Percentiles rank a stretch among this genome's conserved stretches.
Evolutionary conservation across 2,329 filamentous ascomycete species (phyloP).

Genomic region (Cladophialophora exuberans): DNA sequence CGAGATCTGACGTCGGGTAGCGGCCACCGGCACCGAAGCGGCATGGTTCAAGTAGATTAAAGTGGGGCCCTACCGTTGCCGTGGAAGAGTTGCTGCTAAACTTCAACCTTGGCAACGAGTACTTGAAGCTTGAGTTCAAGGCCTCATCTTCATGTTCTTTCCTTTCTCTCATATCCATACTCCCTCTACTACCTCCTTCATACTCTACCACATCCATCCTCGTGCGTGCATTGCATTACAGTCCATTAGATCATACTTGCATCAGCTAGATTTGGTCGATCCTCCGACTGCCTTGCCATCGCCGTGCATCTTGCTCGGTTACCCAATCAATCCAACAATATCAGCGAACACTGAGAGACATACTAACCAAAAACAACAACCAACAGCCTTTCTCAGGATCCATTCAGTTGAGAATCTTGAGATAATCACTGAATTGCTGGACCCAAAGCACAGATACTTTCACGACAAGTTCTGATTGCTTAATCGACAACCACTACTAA

Average conservation of each 20-base stretch:
- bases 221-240: slow-evolving; percentile 40
- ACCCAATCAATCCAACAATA: slow-evolving; percentile 39
- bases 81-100: neutral
- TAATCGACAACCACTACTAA: slow-evolving; percentile 41
- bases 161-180: slow-evolving; percentile 32
- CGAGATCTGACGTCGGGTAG: neutral
- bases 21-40: neutral
- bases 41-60: neutral
- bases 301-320: slow-evolving; percentile 38
- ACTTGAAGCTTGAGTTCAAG: slow-evolving; percentile 18
- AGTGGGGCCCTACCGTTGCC: neutral
- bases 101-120: slow-evolving; percentile 7
- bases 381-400: slow-evolving; percentile 39
- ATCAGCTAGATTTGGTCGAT: slow-evolving; percentile 37
- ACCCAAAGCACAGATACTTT: slow-evolving; percentile 35
- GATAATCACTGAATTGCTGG: slow-evolving; percentile 39
- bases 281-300: slow-evolving; percentile 39
- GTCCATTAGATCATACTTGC: slow-evolving; percentile 42
- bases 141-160: slow-evolving; percentile 29
- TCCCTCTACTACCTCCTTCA: slow-evolving; percentile 36
- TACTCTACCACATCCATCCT: slow-evolving; percentile 40
- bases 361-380: slow-evolving; percentile 37
- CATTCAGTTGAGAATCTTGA: slow-evolving; percentile 45
- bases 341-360: slow-evolving; percentile 33
- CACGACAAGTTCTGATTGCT: slow-evolving; percentile 39